Conservation (phyloP, 1,284 basidiomycete genomes). For the Quambalaria eucalypti region DNA sequence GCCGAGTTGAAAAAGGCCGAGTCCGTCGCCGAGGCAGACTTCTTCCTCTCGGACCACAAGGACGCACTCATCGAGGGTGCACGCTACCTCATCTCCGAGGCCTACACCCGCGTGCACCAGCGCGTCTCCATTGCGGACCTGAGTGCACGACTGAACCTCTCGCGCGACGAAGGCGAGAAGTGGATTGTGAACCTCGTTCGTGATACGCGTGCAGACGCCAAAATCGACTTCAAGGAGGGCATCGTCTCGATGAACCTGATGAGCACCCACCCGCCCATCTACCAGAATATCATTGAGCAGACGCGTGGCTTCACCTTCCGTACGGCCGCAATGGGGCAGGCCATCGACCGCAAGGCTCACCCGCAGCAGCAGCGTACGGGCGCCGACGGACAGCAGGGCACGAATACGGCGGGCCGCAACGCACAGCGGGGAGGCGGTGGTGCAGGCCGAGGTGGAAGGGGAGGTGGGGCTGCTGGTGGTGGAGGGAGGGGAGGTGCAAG, state of each 20-base stretch:
- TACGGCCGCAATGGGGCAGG: conserved; percentile 79
- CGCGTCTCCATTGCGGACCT: conserved; percentile 93
- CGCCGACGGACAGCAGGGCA: not conserved
- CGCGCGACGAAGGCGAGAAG: conserved; percentile 88
- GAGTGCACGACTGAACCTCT: conserved; percentile 82
- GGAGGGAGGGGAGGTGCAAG: conserved; percentile 16
- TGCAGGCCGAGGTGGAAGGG: conserved; percentile 12
- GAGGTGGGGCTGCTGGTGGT: conserved; percentile 18
- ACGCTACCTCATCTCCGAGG: conserved; percentile 86
- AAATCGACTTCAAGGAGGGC: conserved; percentile 93
- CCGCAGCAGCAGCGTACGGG: conserved; percentile 12
- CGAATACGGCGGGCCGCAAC: not conserved
- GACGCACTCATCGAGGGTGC: conserved; percentile 94
- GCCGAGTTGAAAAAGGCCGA: conserved; percentile 70
- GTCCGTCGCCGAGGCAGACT: conserved; percentile 77
- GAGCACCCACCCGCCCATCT: conserved; percentile 69
- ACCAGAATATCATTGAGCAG: conserved; percentile 92
- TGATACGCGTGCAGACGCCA: conserved; percentile 92
- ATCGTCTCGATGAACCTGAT: conserved; percentile 83
- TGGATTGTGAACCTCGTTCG: conserved; percentile 98
- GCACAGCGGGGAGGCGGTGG: conserved; percentile 4
- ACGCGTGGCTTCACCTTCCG: conserved; percentile 83
- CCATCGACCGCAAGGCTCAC: conserved; percentile 57
- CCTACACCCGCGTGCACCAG: conserved; percentile 94
- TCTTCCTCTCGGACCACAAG: conserved; percentile 81